A percentile compares a stretch with the other conserved stretches of the same genome.
Evolutionary conservation across 495 filamentous ascomycete genomes (phyloP).

Genomic region (Antarctomyces pellizariae): DNA sequence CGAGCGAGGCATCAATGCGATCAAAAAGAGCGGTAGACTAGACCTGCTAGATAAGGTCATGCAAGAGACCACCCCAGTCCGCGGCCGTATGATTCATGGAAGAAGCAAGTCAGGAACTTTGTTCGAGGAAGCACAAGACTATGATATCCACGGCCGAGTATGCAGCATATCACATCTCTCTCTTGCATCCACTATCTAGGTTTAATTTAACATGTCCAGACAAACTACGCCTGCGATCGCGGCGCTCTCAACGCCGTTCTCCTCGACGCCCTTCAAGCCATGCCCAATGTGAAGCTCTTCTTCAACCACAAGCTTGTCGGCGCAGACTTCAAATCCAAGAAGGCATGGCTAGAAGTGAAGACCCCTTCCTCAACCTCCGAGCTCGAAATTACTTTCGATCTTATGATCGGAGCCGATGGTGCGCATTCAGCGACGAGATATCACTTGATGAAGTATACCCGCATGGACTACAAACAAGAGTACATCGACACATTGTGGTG

Average conservation of each 20-base stretch:
- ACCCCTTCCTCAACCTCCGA: slow-evolving; percentile 8
- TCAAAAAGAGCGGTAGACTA: slow-evolving; percentile 36
- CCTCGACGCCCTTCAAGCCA: slow-evolving; percentile 58
- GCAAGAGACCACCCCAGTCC: slow-evolving; percentile 66
- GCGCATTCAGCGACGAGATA: slow-evolving; percentile 77
- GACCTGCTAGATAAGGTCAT: slow-evolving; percentile 52
- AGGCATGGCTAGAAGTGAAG: slow-evolving; percentile 62
- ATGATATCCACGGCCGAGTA: slow-evolving; percentile 78
- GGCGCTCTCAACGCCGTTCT: slow-evolving; percentile 64
- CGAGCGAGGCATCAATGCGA: slow-evolving; percentile 77
- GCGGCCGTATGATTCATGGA: slow-evolving; percentile 93
- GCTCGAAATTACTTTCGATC: slow-evolving; percentile 63
- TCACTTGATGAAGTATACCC: slow-evolving; percentile 80
- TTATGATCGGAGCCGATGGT: slow-evolving; percentile 87
- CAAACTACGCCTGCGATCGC: slow-evolving; percentile 38
- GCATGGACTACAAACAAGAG: slow-evolving; percentile 77
- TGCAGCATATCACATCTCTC: slow-evolving; percentile 7
- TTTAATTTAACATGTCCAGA: slow-evolving; percentile 12
- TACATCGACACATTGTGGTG: slow-evolving; percentile 97
- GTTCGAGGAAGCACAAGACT: slow-evolving; percentile 59
- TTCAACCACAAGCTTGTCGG: slow-evolving; percentile 85
- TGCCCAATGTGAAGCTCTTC: slow-evolving; percentile 70
- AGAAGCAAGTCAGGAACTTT: slow-evolving; percentile 34
- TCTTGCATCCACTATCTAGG: not conserved
- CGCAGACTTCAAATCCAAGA: slow-evolving; percentile 52